Base-by-base conservation (phyloP, 2,329 filamentous ascomycete species). In the Aspergillus pseudoglaucus region DNA sequence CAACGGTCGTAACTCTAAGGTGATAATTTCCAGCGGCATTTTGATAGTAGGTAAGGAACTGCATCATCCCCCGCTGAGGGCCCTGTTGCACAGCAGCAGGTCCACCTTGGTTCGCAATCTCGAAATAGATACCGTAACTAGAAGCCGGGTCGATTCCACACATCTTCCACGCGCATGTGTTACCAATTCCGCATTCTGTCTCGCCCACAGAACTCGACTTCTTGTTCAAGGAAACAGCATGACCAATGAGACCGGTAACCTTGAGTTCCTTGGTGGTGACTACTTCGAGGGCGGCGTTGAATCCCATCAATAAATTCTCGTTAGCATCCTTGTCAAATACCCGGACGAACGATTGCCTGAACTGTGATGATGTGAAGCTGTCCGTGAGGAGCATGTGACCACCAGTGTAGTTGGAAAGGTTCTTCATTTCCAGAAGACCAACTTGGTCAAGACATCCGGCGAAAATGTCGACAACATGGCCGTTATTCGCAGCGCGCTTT, bases 151-250 rank as follows among this genome's bases (percentile, higher is more conserved):
- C 90, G 57, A 98, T 96, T 57, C 90, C 90, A 62, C 93, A 97
- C 91, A 98, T 96, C 74, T 98, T 98, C 93, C 93, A 98, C 3
- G 90, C 91, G 70, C 91, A 97, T 1, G 93, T 98, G 66, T 97
- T 97, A 55, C 93, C 93, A 59, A 98, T 96, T 62, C 93, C 93
- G 61, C 91, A 96, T 67, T 98, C 93, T 0, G 93, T 97, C 74
- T 98, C 93, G 46, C 93, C 93, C 10, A 98, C 93, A 1, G 90
- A 95, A 7, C 87, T 87, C 0, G 93, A 97, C 67, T 98, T 98
- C 74, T 97, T 98, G 77, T 97, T 97, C 59, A 96, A 76, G 2
- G 91, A 97, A 42, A 98, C 85, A 0, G 91, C 93, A 68, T 98
- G 93, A 8, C 93, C 93, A 60, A 98, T 98, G 33, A 98, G 77